A percentile compares a stretch with the other conserved stretches of the same genome.
These are phyloP conservation scores for Aspergillus intermedius DNA, from an alignment of 2,329 filamentous ascomycete genomes.

Conservation along the genomic window DNA sequence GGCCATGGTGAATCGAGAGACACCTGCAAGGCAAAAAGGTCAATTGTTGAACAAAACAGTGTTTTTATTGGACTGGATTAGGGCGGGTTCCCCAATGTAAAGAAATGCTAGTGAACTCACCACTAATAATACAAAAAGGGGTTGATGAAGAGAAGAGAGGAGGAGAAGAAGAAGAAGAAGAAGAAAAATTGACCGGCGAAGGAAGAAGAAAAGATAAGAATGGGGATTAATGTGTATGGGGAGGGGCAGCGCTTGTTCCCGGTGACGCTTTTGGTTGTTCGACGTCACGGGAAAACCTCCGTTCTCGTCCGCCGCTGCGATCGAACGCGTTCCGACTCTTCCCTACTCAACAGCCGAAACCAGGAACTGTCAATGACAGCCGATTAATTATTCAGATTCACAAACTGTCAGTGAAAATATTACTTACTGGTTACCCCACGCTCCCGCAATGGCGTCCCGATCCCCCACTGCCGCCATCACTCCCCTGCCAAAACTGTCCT, in stretches of 20 bases:
- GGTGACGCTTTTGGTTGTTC: constrained; percentile 30
- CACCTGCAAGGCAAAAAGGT: constrained; percentile 11
- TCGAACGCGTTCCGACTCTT: constrained; percentile 26
- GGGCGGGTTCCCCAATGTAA: background rate
- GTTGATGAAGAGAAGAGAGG: constrained; percentile 6
- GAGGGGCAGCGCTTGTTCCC: constrained; percentile 20
- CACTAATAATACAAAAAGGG: constrained; percentile 3
- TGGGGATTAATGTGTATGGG: constrained; percentile 5
- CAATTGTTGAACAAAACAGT: constrained; percentile 13
- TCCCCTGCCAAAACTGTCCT: constrained; percentile 37
- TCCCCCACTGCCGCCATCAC: constrained; percentile 28
- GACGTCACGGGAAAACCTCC: constrained; percentile 25
- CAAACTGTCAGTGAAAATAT: background rate
- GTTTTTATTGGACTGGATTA: no score
- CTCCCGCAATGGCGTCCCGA: constrained; percentile 30
- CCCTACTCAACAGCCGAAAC: constrained; percentile 25
- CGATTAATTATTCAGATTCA: background rate
- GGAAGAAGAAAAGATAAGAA: constrained; percentile 5
- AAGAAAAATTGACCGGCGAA: constrained; percentile 19
- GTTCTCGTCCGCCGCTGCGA: constrained; percentile 9
- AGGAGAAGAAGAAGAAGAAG: constrained; percentile 1
- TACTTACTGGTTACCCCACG: constrained; percentile 7
- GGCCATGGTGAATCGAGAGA: constrained; percentile 47
- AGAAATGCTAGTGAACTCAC: constrained; percentile 4
- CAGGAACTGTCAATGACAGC: constrained; percentile 1